phyloP scores from a whole-genome alignment of 345 rosid species.

The Eucalyptus grandis region DNA sequence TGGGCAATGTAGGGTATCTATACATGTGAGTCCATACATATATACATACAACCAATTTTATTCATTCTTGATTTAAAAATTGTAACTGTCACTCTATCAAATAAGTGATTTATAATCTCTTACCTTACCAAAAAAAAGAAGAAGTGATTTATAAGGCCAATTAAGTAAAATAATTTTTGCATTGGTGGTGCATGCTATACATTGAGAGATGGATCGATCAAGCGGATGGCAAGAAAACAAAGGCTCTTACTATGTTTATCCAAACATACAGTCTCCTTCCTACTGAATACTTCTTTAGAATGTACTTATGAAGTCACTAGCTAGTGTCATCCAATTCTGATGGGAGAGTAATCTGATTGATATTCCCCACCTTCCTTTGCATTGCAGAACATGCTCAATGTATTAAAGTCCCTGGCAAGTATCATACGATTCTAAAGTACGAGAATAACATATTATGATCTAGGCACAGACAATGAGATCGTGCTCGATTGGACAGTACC shows the following conservation, averaged over 20 bases:
- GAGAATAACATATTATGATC: background rate
- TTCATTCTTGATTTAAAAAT: background rate
- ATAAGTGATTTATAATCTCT: background rate
- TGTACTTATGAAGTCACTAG: background rate
- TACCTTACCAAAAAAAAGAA: no score
- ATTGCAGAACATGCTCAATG: background rate
- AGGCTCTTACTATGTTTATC: background rate
- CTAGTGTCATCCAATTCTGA: background rate
- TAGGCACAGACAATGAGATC: background rate
- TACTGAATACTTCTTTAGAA: background rate
- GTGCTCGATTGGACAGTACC: background rate
- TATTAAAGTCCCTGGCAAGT: background rate
- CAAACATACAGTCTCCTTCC: background rate
- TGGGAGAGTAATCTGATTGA: background rate
- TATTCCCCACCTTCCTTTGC: background rate
- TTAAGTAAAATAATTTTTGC: no score
- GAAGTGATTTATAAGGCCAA: background rate
- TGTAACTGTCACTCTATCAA: background rate
- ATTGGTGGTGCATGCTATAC: background rate
- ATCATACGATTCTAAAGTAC: background rate
- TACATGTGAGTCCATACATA: background rate
- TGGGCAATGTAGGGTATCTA: background rate
- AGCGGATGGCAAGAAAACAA: background rate
- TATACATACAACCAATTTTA: no score
- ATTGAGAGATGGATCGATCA: background rate